Evolutionary conservation across 2,329 filamentous ascomycete species (phyloP).

Genomic region (Aureobasidium sp.): DNA sequence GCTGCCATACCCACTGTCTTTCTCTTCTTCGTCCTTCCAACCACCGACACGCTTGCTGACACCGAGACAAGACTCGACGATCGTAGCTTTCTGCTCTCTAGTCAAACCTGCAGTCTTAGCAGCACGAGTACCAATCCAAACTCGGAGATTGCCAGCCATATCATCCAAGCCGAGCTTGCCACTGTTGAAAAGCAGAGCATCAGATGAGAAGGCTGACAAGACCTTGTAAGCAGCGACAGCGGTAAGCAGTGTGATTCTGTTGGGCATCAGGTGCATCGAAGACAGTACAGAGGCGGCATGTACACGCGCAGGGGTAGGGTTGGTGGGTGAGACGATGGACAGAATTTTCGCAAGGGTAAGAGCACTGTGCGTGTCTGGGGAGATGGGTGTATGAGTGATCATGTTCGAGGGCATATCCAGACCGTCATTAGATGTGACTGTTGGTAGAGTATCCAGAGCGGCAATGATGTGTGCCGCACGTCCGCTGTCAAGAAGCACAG

Average conservation of each 20-base stretch:
- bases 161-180: constrained; percentile 37
- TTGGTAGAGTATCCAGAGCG: constrained; percentile 48
- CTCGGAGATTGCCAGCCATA: constrained; percentile 36
- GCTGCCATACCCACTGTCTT: constrained; percentile 28
- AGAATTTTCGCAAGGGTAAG: constrained; percentile 55
- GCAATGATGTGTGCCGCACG: constrained; percentile 46
- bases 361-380: constrained; percentile 51
- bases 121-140: constrained; percentile 41
- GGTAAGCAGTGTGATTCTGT: constrained; percentile 38
- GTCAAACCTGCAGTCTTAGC: constrained; percentile 36
- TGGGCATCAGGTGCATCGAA: constrained; percentile 33
- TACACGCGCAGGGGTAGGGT: constrained; percentile 27
- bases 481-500: constrained; percentile 49
- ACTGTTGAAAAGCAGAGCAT: constrained; percentile 27
- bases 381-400: constrained; percentile 49
- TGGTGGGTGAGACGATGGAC: constrained; percentile 32
- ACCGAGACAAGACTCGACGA: constrained; percentile 37
- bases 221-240: constrained; percentile 40
- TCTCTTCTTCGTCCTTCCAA: constrained; percentile 23
- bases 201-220: constrained; percentile 32
- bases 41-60: constrained; percentile 40
- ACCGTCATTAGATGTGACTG: constrained; percentile 24
- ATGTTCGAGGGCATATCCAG: constrained; percentile 36
- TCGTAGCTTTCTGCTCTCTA: constrained; percentile 30
- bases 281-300: constrained; percentile 36